phyloP scores from a whole-genome alignment of 2,329 filamentous ascomycete genomes.

The Colletotrichum horii region DNA sequence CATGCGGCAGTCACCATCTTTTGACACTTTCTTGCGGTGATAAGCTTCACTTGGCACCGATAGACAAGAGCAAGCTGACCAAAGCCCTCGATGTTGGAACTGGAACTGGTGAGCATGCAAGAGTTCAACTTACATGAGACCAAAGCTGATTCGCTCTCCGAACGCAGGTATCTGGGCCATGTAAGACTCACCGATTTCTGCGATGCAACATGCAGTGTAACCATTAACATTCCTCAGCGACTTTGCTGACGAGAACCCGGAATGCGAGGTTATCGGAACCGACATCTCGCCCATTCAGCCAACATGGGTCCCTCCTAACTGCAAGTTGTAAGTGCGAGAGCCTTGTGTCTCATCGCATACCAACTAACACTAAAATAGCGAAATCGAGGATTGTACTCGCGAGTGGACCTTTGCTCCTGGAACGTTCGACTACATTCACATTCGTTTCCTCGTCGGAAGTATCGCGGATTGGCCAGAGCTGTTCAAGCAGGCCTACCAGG shows the following conservation, averaged over 20 bases:
- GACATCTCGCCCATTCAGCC: conserved; percentile 65
- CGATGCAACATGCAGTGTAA: too few relatives aligned
- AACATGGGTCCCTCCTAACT: conserved; percentile 59
- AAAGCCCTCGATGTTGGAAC: conserved; percentile 55
- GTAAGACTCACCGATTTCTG: neutral
- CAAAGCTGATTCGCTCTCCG: neutral
- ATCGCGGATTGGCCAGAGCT: conserved; percentile 58
- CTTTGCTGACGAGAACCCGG: conserved; percentile 46
- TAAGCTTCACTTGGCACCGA: conserved; percentile 28
- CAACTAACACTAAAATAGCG: conserved; percentile 16
- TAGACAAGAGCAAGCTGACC: conserved; percentile 23
- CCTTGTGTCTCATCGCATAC: neutral
- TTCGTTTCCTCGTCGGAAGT: conserved; percentile 56
- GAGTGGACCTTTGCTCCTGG: conserved; percentile 51
- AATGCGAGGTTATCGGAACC: conserved; percentile 53
- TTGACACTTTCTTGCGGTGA: conserved; percentile 26
- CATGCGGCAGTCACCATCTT: conserved; percentile 26
- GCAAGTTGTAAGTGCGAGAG: conserved; percentile 39
- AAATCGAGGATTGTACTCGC: conserved; percentile 66
- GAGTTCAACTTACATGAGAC: neutral
- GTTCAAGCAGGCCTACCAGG: conserved; percentile 50
- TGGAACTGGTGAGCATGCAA: conserved; percentile 37
- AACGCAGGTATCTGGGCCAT: conserved; percentile 17
- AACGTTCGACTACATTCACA: conserved; percentile 63
- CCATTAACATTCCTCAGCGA: conserved; percentile 44